Evolutionary conservation across 352 stramenopile genomes (phyloP).

Genomic region (Hyaloperonospora brassicae): DNA sequence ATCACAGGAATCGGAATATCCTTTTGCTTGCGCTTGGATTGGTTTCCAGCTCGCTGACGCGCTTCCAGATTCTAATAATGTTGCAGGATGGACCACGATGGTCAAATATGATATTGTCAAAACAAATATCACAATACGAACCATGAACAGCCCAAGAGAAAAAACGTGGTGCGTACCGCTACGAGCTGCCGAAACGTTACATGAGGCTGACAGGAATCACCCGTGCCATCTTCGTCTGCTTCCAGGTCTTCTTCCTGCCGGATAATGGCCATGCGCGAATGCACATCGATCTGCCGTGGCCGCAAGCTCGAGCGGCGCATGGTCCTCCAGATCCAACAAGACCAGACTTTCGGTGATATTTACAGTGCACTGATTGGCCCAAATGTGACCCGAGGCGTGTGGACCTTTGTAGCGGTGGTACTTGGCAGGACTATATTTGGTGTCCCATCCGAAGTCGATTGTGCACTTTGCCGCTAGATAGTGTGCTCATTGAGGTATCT

Average conservation of each 20-base stretch:
- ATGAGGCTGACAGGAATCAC: constrained; percentile 26
- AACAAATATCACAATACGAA: not conserved
- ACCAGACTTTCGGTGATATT: too few species aligned
- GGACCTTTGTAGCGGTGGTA: too few species aligned
- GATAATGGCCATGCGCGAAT: constrained; percentile 80
- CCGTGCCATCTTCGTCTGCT: constrained; percentile 45
- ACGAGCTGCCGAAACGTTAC: constrained; percentile 72
- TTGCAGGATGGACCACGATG: constrained; percentile 1
- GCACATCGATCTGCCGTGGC: constrained; percentile 82
- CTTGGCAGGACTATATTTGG: too few species aligned
- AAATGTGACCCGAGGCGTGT: too few species aligned
- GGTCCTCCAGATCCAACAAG: not conserved
- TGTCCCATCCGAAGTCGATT: too few species aligned
- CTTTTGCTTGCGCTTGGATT: constrained; percentile 68
- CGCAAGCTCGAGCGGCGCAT: constrained; percentile 82
- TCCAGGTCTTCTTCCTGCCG: constrained; percentile 74
- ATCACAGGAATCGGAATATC: constrained; percentile 84
- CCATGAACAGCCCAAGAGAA: constrained; percentile 6
- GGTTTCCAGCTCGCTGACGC: constrained; percentile 29
- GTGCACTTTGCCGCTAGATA: too few species aligned
- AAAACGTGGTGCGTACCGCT: constrained; percentile 27
- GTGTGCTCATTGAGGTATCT: too few species aligned
- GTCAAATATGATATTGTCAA: not conserved
- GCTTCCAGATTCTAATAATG: constrained; percentile 50
- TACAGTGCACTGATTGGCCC: too few species aligned